These are phyloP conservation scores for Rhazya stricta DNA, from an alignment of 257 asterid genomes.

Conservation along the genomic window DNA sequence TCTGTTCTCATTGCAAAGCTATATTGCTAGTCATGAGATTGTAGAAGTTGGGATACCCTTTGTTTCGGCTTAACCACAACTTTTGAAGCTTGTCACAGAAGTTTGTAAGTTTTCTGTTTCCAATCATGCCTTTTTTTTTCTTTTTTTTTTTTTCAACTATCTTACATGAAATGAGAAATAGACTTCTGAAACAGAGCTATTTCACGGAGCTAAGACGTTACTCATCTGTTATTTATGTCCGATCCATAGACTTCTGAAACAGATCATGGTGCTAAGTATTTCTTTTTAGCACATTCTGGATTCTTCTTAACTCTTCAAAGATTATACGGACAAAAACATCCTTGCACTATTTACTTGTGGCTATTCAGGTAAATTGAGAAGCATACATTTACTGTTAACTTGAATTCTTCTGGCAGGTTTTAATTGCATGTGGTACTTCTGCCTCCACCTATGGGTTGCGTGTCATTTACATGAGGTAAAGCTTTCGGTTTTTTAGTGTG, in stretches of 20 bases:
- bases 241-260: not conserved
- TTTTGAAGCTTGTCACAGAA: not conserved
- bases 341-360: not conserved
- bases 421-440: not conserved
- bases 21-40: not conserved
- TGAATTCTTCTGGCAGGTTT: conserved; percentile 2
- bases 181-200: too few species aligned
- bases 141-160: too few species aligned
- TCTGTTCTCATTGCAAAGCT: not conserved
- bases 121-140: not conserved
- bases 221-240: not conserved
- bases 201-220: not conserved
- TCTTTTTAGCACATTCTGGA: not conserved
- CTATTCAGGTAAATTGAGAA: not conserved
- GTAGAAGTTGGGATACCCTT: not conserved
- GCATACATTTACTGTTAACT: not conserved
- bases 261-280: not conserved
- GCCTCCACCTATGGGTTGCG: not conserved
- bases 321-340: not conserved
- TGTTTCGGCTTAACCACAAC: not conserved
- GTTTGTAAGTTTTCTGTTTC: not conserved
- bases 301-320: not conserved
- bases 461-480: not conserved
- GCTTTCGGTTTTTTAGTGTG: not conserved
- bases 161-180: not conserved